Conservation (phyloP, 768 basidiomycete species). For the Tylopilus felleus region DNA sequence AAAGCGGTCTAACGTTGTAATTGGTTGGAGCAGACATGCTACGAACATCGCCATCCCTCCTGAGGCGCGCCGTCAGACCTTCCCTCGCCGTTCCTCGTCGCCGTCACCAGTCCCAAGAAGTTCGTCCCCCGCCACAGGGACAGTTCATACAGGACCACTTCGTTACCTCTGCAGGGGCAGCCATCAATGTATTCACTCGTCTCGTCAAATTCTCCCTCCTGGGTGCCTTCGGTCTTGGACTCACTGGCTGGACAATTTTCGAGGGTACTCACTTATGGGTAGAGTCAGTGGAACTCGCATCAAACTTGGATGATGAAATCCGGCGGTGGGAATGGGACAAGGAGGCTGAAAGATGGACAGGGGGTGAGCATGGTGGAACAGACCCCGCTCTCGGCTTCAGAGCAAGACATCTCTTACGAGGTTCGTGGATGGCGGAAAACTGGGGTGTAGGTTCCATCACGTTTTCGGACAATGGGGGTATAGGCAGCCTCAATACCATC, state of each 20-base stretch:
- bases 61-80: conserved; percentile 7
- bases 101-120: conserved; percentile 18
- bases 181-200: conserved; percentile 44
- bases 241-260: conserved; percentile 46
- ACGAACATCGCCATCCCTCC: conserved; percentile 1
- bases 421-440: conserved; percentile 69
- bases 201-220: conserved; percentile 50
- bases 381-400: conserved; percentile 63
- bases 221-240: conserved; percentile 40
- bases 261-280: conserved; percentile 62
- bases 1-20: too few species aligned
- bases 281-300: conserved; percentile 49
- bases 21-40: conserved; percentile 8
- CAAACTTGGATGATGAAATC: conserved; percentile 49
- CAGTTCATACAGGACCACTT: conserved; percentile 34
- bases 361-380: conserved; percentile 59
- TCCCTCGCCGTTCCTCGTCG: conserved; percentile 1
- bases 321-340: conserved; percentile 66
- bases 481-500: conserved; percentile 41
- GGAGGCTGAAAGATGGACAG: conserved; percentile 61
- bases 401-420: conserved; percentile 59
- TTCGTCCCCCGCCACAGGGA: conserved; percentile 2
- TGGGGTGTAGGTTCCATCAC: conserved; percentile 54
- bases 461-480: conserved; percentile 32
- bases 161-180: conserved; percentile 34